Percentiles rank a stretch among this genome's conserved stretches.
These are phyloP conservation scores for Artemisia argyi DNA, from an alignment of 129 eudicot genomes.

Conservation along the genomic window DNA sequence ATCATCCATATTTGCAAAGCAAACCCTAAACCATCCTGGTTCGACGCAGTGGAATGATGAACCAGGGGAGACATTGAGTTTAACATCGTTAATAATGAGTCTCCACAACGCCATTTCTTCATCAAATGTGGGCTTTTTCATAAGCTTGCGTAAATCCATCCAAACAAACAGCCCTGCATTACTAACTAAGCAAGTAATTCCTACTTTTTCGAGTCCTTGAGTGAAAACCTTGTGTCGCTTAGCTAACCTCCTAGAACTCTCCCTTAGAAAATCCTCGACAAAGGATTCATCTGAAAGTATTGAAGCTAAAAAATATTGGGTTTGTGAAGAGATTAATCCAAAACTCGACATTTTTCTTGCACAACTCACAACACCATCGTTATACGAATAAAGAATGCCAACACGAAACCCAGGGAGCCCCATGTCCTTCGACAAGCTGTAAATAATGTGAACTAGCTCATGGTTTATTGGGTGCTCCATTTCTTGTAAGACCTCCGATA, in stretches of 20 bases:
- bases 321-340: slow-evolving; percentile 81
- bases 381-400: slow-evolving; percentile 76
- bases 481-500: slow-evolving; percentile 61
- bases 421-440: slow-evolving; percentile 75
- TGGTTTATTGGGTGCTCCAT: slow-evolving; percentile 36
- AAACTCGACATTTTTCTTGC: slow-evolving; percentile 90
- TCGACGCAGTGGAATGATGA: slow-evolving; percentile 73
- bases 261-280: slow-evolving; percentile 36
- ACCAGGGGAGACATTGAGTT: slow-evolving; percentile 87
- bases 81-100: slow-evolving; percentile 55
- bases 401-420: slow-evolving; percentile 82
- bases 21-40: slow-evolving; percentile 96
- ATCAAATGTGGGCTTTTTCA: slow-evolving; percentile 61
- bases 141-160: slow-evolving; percentile 69
- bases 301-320: slow-evolving; percentile 64
- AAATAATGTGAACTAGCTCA: slow-evolving; percentile 57
- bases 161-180: slow-evolving; percentile 76
- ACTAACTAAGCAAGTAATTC: slow-evolving; percentile 64
- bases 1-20: slow-evolving; percentile 86
- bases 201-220: slow-evolving; percentile 46
- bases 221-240: slow-evolving; percentile 49
- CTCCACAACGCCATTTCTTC: slow-evolving; percentile 73
- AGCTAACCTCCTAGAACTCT: slow-evolving; percentile 48
- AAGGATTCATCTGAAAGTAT: slow-evolving; percentile 71
- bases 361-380: slow-evolving; percentile 61